Evolutionary conservation across 139 green algal genomes (phyloP).

Genomic region (Klebsormidium nitens): DNA sequence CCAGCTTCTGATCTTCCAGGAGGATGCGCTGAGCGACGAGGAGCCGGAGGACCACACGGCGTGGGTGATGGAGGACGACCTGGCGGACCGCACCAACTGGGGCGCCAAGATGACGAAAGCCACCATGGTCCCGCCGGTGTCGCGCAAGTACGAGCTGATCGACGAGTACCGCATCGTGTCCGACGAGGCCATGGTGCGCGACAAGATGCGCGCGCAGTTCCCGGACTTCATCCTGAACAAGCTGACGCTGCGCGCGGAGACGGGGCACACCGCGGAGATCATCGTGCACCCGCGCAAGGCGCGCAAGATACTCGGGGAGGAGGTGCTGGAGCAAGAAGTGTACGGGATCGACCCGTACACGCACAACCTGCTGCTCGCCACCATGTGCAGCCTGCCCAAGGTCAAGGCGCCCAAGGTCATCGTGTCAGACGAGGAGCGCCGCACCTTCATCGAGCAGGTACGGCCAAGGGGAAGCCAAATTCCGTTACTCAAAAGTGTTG

Average conservation of each 20-base stretch:
- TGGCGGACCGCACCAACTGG: too few species aligned
- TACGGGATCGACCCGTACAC: slow-evolving; percentile 41
- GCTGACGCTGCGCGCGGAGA: too few species aligned
- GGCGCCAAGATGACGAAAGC: slow-evolving; percentile 33
- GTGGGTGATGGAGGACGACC: too few species aligned
- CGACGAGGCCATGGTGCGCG: slow-evolving; percentile 20
- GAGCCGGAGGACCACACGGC: too few species aligned
- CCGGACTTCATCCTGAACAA: too few species aligned
- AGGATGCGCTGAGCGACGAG: too few species aligned
- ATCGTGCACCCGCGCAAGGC: too few species aligned
- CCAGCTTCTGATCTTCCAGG: too few species aligned
- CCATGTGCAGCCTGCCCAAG: slow-evolving; percentile 10
- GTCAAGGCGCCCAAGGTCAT: not conserved
- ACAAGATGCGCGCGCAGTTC: slow-evolving; percentile 27
- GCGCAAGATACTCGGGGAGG: slow-evolving; percentile 13
- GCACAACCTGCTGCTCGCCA: slow-evolving; percentile 35
- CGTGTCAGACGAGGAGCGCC: slow-evolving; percentile 10
- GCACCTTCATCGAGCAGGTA: slow-evolving; percentile 37
- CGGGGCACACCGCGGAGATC: too few species aligned
- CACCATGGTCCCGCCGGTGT: slow-evolving; percentile 34
- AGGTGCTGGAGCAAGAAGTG: slow-evolving; percentile 42
- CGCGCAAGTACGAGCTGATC: slow-evolving; percentile 23
- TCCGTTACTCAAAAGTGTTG: too few species aligned
- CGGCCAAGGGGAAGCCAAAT: too few species aligned
- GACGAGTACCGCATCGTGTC: slow-evolving; percentile 33